Evolutionary conservation across 345 rosid species (phyloP).

Genomic region (Diplotaxis tenuifolia): DNA sequence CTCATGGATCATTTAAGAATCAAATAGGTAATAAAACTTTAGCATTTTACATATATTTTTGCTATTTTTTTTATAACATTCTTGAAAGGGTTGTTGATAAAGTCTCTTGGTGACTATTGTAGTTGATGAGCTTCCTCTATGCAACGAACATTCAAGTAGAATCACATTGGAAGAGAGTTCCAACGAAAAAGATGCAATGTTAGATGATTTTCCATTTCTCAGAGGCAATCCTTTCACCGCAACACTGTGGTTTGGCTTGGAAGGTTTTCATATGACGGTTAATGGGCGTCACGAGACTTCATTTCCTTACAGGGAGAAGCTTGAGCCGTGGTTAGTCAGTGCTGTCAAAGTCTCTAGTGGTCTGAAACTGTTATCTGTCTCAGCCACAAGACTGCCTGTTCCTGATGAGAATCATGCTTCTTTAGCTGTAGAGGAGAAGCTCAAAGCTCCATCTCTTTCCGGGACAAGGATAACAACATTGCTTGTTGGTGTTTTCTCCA

Average conservation of each 20-base stretch:
- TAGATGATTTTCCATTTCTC: slow-evolving; percentile 68
- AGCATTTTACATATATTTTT: not conserved
- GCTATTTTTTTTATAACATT: not conserved
- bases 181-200: slow-evolving; percentile 31
- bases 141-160: slow-evolving; percentile 66
- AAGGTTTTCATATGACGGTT: slow-evolving; percentile 89
- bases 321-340: slow-evolving; percentile 76
- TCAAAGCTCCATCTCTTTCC: slow-evolving; percentile 62
- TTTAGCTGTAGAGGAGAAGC: slow-evolving; percentile 54
- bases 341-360: slow-evolving; percentile 61
- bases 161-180: slow-evolving; percentile 44
- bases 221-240: slow-evolving; percentile 75
- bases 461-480: slow-evolving; percentile 49
- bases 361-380: slow-evolving; percentile 54
- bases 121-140: slow-evolving; percentile 79
- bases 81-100: slow-evolving; percentile 10
- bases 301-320: slow-evolving; percentile 71
- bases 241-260: slow-evolving; percentile 72
- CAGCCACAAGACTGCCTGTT: slow-evolving; percentile 75
- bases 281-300: slow-evolving; percentile 90
- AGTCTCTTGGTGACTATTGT: slow-evolving; percentile 30
- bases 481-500: slow-evolving; percentile 83
- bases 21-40: slow-evolving; percentile 48
- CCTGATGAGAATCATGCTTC: slow-evolving; percentile 55
- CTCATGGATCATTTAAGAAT: slow-evolving; percentile 43